These are phyloP conservation scores for Coniferiporia weirii DNA, from an alignment of 1,284 basidiomycete species.

Conservation along the genomic window DNA sequence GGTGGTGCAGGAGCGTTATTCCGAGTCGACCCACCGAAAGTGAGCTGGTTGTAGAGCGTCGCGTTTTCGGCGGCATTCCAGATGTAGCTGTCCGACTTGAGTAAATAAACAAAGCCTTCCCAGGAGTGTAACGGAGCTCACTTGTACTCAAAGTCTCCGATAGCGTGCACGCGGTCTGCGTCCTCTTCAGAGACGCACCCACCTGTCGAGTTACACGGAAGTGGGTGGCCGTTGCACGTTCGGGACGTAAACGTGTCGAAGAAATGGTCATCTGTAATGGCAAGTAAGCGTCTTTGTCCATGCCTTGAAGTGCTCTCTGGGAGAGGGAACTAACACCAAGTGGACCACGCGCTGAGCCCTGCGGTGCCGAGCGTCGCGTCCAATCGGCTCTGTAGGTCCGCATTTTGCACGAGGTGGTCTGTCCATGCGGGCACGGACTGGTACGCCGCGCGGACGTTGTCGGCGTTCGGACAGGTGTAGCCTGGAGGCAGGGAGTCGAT, in stretches of 20 bases:
- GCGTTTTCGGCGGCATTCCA: slow-evolving; percentile 44
- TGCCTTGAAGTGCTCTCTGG: not conserved
- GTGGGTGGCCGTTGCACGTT: slow-evolving; percentile 43
- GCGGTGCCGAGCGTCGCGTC: slow-evolving; percentile 42
- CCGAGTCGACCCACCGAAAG: slow-evolving; percentile 35
- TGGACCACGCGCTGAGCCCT: slow-evolving; percentile 39
- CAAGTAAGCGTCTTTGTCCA: not conserved
- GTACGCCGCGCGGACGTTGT: slow-evolving; percentile 37
- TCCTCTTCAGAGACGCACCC: slow-evolving; percentile 41
- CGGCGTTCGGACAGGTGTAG: slow-evolving; percentile 44
- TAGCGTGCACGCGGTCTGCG: slow-evolving; percentile 37
- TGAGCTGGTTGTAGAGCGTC: slow-evolving; percentile 40
- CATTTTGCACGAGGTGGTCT: slow-evolving; percentile 40
- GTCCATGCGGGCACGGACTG: slow-evolving; percentile 47
- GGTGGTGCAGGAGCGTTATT: not conserved
- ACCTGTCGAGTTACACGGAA: slow-evolving; percentile 44
- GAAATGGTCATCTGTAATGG: slow-evolving; percentile 34
- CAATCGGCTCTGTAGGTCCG: slow-evolving; percentile 36
- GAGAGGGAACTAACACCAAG: slow-evolving; percentile 39
- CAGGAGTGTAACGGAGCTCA: slow-evolving; percentile 23
- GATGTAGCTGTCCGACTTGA: slow-evolving; percentile 39
- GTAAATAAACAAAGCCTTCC: not conserved
- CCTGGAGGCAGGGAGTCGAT: slow-evolving; percentile 47
- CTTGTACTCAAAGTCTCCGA: slow-evolving; percentile 49
- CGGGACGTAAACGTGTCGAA: slow-evolving; percentile 49